A percentile compares a stretch with the other conserved stretches of the same genome.
These are phyloP conservation scores for Colletotrichum echinochloae DNA, from an alignment of 2,329 filamentous ascomycete species.

Conservation along the genomic window DNA sequence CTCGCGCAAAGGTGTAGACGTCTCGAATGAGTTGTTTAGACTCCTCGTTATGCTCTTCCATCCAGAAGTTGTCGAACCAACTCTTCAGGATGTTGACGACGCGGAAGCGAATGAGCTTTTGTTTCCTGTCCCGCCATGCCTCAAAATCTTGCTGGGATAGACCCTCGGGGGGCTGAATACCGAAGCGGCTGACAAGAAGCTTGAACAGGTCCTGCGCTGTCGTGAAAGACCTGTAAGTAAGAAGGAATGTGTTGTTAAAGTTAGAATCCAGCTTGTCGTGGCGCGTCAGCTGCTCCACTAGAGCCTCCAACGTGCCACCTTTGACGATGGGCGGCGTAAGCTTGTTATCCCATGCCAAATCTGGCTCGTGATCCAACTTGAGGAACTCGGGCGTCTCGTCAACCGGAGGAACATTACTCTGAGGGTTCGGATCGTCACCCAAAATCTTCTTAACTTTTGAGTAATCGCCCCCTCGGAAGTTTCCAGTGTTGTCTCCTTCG, in stretches of 20 bases:
- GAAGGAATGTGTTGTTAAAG: conserved; percentile 97
- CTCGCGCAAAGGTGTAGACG: conserved; percentile 90
- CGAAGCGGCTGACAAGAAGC: conserved; percentile 90
- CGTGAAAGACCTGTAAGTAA: conserved; percentile 97
- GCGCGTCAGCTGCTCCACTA: conserved; percentile 94
- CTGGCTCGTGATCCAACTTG: conserved; percentile 86
- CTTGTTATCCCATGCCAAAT: conserved; percentile 91
- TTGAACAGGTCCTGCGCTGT: conserved; percentile 92
- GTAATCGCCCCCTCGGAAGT: conserved; percentile 69
- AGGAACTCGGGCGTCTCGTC: conserved; percentile 89
- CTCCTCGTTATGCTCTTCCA: conserved; percentile 90
- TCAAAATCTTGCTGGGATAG: conserved; percentile 82
- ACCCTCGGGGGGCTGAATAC: conserved; percentile 89
- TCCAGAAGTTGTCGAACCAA: conserved; percentile 99
- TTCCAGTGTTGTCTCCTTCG: conserved; percentile 68
- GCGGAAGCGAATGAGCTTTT: conserved; percentile 94
- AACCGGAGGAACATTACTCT: conserved; percentile 59
- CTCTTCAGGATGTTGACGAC: conserved; percentile 98
- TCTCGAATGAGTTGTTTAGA: conserved; percentile 87
- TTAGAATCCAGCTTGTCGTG: conserved; percentile 95
- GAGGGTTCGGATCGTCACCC: conserved; percentile 71
- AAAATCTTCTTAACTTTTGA: conserved; percentile 76
- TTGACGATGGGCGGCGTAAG: conserved; percentile 80
- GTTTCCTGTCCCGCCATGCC: conserved; percentile 91
- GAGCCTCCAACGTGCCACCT: conserved; percentile 86